Conservation (phyloP, 352 stramenopile genomes). For the Phytophthora citricola region DNA sequence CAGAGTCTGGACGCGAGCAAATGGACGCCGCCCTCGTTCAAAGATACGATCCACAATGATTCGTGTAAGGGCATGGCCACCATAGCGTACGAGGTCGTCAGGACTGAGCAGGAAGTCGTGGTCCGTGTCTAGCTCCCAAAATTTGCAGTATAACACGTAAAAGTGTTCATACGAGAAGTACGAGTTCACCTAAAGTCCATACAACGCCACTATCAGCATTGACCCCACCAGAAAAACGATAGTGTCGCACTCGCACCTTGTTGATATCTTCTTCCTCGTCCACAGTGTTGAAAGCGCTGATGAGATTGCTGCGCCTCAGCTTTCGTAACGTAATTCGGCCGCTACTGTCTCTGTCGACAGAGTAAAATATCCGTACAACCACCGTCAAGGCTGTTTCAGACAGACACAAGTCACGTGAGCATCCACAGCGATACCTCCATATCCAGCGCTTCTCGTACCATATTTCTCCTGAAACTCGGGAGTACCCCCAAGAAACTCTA, state of each 20-base stretch:
- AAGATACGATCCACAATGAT: constrained; percentile 92
- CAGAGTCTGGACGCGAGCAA: constrained; percentile 81
- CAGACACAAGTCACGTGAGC: background rate
- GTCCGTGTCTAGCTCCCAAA: constrained; percentile 98
- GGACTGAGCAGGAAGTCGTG: constrained; percentile 87
- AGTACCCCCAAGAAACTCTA: constrained; percentile 97
- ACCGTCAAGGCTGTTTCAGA: constrained; percentile 92
- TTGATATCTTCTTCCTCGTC: constrained; percentile 99
- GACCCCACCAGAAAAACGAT: background rate
- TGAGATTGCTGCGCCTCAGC: constrained; percentile 94
- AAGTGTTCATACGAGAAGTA: constrained; percentile 99
- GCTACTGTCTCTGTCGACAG: constrained; percentile 93
- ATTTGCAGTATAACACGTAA: constrained; percentile 99
- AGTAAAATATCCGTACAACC: constrained; percentile 95
- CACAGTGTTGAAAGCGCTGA: constrained; percentile 95
- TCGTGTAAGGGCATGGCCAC: constrained; percentile 81
- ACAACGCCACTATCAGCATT: background rate
- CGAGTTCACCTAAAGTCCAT: constrained; percentile 76
- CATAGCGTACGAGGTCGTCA: constrained; percentile 88
- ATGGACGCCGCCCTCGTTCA: constrained; percentile 78
- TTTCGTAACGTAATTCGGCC: constrained; percentile 96
- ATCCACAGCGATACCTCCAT: background rate
- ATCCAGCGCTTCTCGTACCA: constrained; percentile 44
- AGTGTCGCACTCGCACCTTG: constrained; percentile 77
- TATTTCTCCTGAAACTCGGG: constrained; percentile 99